Conservation (phyloP, 2,329 filamentous ascomycete species). For the Domatiomyces catenatus region DNA sequence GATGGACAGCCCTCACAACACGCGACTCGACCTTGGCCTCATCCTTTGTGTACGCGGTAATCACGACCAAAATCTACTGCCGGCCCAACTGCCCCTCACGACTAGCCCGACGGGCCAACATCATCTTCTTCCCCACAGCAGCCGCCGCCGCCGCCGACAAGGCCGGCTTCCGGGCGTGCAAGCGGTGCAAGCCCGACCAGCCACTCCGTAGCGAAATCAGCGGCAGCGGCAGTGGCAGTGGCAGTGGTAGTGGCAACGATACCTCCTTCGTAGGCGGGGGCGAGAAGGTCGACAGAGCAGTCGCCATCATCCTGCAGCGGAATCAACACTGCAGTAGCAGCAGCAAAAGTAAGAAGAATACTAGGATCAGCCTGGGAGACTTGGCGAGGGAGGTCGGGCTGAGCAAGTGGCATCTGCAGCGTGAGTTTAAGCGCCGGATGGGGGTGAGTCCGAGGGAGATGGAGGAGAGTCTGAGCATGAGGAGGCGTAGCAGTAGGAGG, state of each 20-base stretch:
- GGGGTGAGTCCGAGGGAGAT: slow-evolving; percentile 35
- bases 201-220: not conserved
- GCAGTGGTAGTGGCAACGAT: too few relatives aligned
- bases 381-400: slow-evolving; percentile 34
- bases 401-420: slow-evolving; percentile 39
- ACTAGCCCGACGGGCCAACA: slow-evolving; percentile 41
- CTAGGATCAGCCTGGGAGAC: slow-evolving; percentile 27
- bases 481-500: too few relatives aligned
- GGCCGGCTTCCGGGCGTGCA: slow-evolving; percentile 40
- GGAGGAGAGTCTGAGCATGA: slow-evolving; percentile 1
- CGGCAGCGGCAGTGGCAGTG: too few relatives aligned
- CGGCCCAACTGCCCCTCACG: slow-evolving; percentile 40
- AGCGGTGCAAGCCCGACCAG: slow-evolving; percentile 37
- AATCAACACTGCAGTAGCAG: not conserved
- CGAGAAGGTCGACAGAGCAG: not conserved
- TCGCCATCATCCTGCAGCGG: not conserved
- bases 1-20: slow-evolving; percentile 31
- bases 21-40: slow-evolving; percentile 30
- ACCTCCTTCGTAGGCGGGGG: not conserved
- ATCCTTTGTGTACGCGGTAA: slow-evolving; percentile 41
- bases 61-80: slow-evolving; percentile 42
- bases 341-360: not conserved
- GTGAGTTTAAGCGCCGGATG: slow-evolving; percentile 38
- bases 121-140: slow-evolving; percentile 38
- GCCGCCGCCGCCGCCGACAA: slow-evolving; percentile 27